phyloP scores from a whole-genome alignment of 345 rosid species.

The Dimocarpus longan region DNA sequence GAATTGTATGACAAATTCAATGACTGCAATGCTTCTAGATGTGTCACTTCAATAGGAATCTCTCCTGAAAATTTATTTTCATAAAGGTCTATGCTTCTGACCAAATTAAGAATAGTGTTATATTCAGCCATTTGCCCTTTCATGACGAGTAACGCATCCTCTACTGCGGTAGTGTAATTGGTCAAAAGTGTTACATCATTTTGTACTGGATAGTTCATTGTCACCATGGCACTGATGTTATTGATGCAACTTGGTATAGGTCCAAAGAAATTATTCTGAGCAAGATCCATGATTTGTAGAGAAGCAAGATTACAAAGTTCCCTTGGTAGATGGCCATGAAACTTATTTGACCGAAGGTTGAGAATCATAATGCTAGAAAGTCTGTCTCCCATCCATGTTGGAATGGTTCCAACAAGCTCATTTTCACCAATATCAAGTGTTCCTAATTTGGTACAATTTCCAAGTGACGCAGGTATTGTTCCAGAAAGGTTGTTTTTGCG shows the following conservation, averaged over 20 bases:
- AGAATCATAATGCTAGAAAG: not conserved
- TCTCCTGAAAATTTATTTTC: slow-evolving; percentile 11
- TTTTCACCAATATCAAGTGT: not conserved
- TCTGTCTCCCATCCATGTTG: not conserved
- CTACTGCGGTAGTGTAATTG: no score
- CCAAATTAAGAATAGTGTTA: slow-evolving; percentile 10
- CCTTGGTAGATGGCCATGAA: not conserved
- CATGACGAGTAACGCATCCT: slow-evolving; percentile 14
- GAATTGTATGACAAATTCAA: slow-evolving; percentile 29
- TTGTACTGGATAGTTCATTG: not conserved
- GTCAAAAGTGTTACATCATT: not conserved
- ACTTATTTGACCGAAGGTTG: not conserved
- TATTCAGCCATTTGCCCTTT: slow-evolving; percentile 31
- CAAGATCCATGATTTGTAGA: not conserved
- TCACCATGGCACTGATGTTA: not conserved
- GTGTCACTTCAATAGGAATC: slow-evolving; percentile 24
- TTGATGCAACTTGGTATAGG: not conserved
- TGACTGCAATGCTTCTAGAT: slow-evolving; percentile 18
- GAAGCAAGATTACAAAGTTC: not conserved
- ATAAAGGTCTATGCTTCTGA: slow-evolving; percentile 28
- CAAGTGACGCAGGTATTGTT: not conserved
- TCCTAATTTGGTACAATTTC: not conserved
- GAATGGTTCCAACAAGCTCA: not conserved
- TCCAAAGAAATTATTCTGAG: not conserved
- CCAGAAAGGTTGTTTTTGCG: not conserved